A percentile compares a stretch with the other conserved stretches of the same genome.
These are phyloP conservation scores for Daldinia decipiens DNA, from an alignment of 495 filamentous ascomycete species.

Conservation along the genomic window DNA sequence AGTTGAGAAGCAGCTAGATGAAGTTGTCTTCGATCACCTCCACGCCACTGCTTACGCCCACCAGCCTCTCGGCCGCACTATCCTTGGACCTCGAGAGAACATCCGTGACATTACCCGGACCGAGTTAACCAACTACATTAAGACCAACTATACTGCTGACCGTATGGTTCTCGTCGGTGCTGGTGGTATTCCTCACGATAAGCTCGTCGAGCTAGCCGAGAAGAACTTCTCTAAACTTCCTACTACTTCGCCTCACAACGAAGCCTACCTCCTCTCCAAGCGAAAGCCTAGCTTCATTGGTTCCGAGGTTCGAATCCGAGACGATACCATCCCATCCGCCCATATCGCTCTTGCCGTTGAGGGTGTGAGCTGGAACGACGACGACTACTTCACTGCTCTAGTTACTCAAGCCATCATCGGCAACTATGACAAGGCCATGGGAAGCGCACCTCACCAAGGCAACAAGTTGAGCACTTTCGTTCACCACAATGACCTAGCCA, in stretches of 20 bases:
- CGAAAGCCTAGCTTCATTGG: constrained; percentile 92
- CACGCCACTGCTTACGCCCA: constrained; percentile 97
- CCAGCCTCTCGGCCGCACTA: constrained; percentile 96
- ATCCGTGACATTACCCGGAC: constrained; percentile 92
- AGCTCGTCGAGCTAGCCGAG: constrained; percentile 95
- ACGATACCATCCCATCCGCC: constrained; percentile 94
- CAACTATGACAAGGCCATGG: constrained; percentile 99
- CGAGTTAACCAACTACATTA: constrained; percentile 95
- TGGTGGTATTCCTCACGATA: constrained; percentile 90
- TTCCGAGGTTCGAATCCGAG: constrained; percentile 91
- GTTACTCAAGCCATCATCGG: constrained; percentile 98
- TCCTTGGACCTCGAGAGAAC: constrained; percentile 97
- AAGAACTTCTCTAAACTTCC: constrained; percentile 87
- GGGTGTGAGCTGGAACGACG: constrained; percentile 99
- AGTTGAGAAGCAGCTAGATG: constrained; percentile 99
- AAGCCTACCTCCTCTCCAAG: constrained; percentile 80
- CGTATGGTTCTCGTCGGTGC: constrained; percentile 98
- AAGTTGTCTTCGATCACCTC: constrained; percentile 99
- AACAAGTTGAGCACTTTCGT: constrained; percentile 97
- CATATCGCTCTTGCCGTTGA: constrained; percentile 99
- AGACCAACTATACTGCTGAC: constrained; percentile 98
- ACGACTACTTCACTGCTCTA: constrained; percentile 97
- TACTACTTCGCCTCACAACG: constrained; percentile 74
- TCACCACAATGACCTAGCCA: constrained; percentile 91
- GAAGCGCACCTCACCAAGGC: constrained; percentile 93